A percentile compares a stretch with the other conserved stretches of the same genome.
Conservation (phyloP, 2,329 filamentous ascomycete species). For the Botrytis cinerea region DNA sequence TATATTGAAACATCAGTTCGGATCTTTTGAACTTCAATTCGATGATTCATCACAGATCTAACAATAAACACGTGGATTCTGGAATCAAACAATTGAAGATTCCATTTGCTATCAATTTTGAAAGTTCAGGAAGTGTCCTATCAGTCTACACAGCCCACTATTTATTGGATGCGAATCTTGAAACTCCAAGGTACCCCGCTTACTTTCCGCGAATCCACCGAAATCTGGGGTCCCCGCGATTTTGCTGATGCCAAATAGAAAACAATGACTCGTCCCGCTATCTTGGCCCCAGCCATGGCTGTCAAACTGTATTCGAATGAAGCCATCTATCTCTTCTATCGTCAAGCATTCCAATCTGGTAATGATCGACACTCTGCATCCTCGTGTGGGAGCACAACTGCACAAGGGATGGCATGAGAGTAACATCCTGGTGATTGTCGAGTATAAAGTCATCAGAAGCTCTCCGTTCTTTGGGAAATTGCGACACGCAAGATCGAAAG, state of each 20-base stretch:
- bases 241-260: background rate
- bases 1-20: background rate
- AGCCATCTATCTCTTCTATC: background rate
- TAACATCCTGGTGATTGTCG: background rate
- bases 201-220: background rate
- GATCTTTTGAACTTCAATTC: background rate
- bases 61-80: background rate
- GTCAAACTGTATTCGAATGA: background rate
- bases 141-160: background rate
- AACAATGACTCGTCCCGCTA: background rate
- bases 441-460: background rate
- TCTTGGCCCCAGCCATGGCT: background rate
- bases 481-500: background rate
- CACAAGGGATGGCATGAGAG: too few relatives aligned
- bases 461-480: background rate
- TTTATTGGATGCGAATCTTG: background rate
- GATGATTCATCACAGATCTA: background rate
- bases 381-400: background rate
- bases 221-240: conserved; percentile 17
- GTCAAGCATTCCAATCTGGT: too few relatives aligned
- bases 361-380: background rate
- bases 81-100: background rate
- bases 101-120: background rate
- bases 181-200: background rate
- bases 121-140: background rate